phyloP scores from a whole-genome alignment of 1,284 basidiomycete species.

The Dichomitus squalens region DNA sequence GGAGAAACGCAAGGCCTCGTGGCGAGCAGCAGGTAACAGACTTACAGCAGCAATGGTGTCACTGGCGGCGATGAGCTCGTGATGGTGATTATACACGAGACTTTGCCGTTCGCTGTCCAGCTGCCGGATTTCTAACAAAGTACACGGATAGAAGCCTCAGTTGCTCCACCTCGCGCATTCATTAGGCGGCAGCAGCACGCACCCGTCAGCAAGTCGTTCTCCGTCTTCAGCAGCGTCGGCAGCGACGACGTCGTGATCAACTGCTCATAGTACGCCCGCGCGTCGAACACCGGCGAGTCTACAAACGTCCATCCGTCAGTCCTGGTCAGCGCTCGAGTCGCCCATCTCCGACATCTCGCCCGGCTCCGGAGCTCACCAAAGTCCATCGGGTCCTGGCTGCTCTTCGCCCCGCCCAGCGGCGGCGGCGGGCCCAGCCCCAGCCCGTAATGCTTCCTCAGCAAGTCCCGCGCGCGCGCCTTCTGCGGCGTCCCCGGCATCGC shows the following conservation, averaged over 20 bases:
- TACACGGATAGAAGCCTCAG: not conserved
- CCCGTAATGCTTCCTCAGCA: conserved; percentile 84
- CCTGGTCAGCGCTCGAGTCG: not conserved
- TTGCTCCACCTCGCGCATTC: not conserved
- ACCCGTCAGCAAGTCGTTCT: conserved; percentile 79
- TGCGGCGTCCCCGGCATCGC: conserved; percentile 24
- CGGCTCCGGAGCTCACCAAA: conserved; percentile 50
- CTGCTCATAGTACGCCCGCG: conserved; percentile 82
- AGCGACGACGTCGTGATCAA: conserved; percentile 79
- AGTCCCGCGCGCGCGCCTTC: conserved; percentile 74
- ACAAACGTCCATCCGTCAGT: not conserved
- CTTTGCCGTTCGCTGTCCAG: conserved; percentile 88
- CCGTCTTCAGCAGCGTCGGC: conserved; percentile 68
- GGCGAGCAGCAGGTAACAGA: conserved; percentile 6
- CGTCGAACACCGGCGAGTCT: conserved; percentile 84
- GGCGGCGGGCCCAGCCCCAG: conserved; percentile 71
- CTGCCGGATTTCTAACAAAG: conserved; percentile 73
- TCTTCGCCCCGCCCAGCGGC: conserved; percentile 48
- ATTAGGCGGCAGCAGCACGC: conserved; percentile 4
- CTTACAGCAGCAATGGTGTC: conserved; percentile 86
- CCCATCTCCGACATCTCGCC: not conserved
- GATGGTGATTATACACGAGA: conserved; percentile 93
- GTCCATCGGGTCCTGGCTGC: conserved; percentile 74
- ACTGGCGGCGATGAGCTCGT: conserved; percentile 89
- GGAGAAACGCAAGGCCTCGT: not conserved